Conservation (phyloP, 805 yeast species). For the Teunomyces aglyptinius region DNA sequence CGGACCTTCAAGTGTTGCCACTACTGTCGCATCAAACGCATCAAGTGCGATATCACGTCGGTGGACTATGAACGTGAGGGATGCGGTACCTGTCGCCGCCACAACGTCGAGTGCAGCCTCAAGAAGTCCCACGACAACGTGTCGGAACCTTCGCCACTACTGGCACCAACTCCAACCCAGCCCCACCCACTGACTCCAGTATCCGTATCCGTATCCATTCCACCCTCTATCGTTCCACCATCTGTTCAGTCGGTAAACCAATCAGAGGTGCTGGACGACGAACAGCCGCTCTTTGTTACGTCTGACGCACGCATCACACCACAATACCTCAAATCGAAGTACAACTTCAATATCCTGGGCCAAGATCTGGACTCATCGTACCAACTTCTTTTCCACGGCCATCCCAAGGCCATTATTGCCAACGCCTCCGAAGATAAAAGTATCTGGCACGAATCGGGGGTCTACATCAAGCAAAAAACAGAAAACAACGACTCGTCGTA, state of each 20-base stretch:
- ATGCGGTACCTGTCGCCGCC: constrained; percentile 27
- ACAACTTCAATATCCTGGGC: constrained; percentile 24
- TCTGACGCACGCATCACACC: constrained; percentile 14
- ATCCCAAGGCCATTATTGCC: constrained; percentile 26
- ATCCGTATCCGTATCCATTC: too few species aligned
- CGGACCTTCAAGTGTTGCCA: constrained; percentile 35
- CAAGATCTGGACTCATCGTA: constrained; percentile 17
- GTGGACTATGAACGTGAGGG: constrained; percentile 25
- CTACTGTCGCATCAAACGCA: constrained; percentile 26
- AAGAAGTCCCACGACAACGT: not conserved
- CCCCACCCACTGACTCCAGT: not conserved
- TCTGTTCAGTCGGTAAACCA: not conserved
- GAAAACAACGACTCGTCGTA: constrained; percentile 7
- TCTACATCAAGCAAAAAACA: constrained; percentile 14
- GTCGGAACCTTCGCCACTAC: not conserved
- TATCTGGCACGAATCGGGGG: constrained; percentile 27
- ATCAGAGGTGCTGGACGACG: not conserved
- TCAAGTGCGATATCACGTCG: constrained; percentile 27
- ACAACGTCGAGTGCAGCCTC: constrained; percentile 18
- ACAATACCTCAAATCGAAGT: constrained; percentile 17
- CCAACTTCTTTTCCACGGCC: constrained; percentile 23
- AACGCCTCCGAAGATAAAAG: constrained; percentile 16
- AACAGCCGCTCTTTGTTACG: not conserved
- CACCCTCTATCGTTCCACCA: not conserved
- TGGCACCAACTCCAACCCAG: not conserved